These are phyloP conservation scores for Lathyrus tuberosus DNA, from an alignment of 306 rosid genomes.

Conservation along the genomic window DNA sequence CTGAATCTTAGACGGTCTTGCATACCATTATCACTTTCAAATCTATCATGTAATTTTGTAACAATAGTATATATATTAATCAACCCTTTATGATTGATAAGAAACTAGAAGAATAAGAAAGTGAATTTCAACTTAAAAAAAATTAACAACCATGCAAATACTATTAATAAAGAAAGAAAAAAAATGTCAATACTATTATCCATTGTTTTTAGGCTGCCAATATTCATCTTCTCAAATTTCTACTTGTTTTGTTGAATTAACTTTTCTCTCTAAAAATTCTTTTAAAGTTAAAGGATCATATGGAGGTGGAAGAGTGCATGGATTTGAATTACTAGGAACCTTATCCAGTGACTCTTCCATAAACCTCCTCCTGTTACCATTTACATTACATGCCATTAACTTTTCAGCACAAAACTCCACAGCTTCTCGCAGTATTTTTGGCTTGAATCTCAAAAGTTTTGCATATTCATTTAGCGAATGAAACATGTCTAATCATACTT, in stretches of 20 bases:
- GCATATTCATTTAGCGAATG: slow-evolving; percentile 70
- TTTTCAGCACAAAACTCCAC: slow-evolving; percentile 52
- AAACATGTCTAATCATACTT: slow-evolving; percentile 66
- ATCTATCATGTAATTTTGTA: too few species aligned
- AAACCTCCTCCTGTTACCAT: slow-evolving; percentile 52
- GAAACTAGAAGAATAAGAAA: too few species aligned
- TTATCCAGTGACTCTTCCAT: slow-evolving; percentile 76
- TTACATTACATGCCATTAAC: slow-evolving; percentile 38
- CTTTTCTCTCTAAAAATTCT: slow-evolving; percentile 40
- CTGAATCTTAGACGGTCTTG: too few species aligned
- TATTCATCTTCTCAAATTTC: slow-evolving; percentile 66
- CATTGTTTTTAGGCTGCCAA: slow-evolving; percentile 35
- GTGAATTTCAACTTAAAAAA: too few species aligned
- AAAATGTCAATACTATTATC: slow-evolving; percentile 15
- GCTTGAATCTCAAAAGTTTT: slow-evolving; percentile 69
- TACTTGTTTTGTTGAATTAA: slow-evolving; percentile 53
- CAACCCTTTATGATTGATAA: too few species aligned
- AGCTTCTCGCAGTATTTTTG: slow-evolving; percentile 56
- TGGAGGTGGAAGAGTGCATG: slow-evolving; percentile 67
- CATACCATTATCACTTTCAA: too few species aligned
- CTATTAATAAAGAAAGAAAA: too few species aligned
- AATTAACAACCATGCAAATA: too few species aligned
- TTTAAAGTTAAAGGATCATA: slow-evolving; percentile 45
- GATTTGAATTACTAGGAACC: slow-evolving; percentile 52
- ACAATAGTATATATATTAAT: too few species aligned